phyloP scores from a whole-genome alignment of 2,329 filamentous ascomycete species.

The Kalmusia sp. region DNA sequence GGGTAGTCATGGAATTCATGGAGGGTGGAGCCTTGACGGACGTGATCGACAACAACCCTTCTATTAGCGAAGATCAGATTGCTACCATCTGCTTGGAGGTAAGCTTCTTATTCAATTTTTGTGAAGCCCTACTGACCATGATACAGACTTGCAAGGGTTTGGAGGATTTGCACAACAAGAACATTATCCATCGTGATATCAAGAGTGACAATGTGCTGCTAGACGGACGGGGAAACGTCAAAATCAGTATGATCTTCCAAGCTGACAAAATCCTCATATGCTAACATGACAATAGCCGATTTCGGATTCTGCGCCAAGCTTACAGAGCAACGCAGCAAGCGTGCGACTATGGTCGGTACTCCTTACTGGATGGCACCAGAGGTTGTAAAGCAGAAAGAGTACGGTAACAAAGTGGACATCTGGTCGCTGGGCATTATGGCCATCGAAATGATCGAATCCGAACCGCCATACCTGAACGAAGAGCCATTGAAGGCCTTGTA shows the following conservation, averaged over 20 bases:
- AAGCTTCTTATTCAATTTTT: slow-evolving; percentile 39
- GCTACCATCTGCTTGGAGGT: slow-evolving; percentile 97
- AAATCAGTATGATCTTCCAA: slow-evolving; percentile 77
- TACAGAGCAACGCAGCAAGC: slow-evolving; percentile 94
- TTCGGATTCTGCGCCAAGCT: slow-evolving; percentile 99
- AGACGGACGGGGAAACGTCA: slow-evolving; percentile 93
- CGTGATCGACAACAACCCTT: slow-evolving; percentile 96
- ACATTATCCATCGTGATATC: slow-evolving; percentile 98
- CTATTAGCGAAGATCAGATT: slow-evolving; percentile 95
- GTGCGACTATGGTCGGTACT: slow-evolving; percentile 98
- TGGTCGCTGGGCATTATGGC: slow-evolving; percentile 99
- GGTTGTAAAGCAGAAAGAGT: slow-evolving; percentile 99
- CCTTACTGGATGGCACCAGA: slow-evolving; percentile 99
- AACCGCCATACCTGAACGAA: slow-evolving; percentile 97
- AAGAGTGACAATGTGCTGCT: slow-evolving; percentile 98
- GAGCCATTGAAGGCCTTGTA: slow-evolving; percentile 97
- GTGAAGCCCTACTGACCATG: slow-evolving; percentile 30
- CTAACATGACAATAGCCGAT: slow-evolving; percentile 70
- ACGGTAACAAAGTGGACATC: slow-evolving; percentile 97
- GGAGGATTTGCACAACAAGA: slow-evolving; percentile 92
- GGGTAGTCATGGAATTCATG: slow-evolving; percentile 99
- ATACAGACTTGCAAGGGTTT: slow-evolving; percentile 89
- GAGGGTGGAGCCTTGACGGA: slow-evolving; percentile 97
- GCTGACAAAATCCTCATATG: not conserved
- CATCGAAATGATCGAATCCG: slow-evolving; percentile 99